Percentiles rank a stretch among this genome's conserved stretches.
Evolutionary conservation across 108 stramenopile species (phyloP).

Genomic region (Stephanodiscus triporus): DNA sequence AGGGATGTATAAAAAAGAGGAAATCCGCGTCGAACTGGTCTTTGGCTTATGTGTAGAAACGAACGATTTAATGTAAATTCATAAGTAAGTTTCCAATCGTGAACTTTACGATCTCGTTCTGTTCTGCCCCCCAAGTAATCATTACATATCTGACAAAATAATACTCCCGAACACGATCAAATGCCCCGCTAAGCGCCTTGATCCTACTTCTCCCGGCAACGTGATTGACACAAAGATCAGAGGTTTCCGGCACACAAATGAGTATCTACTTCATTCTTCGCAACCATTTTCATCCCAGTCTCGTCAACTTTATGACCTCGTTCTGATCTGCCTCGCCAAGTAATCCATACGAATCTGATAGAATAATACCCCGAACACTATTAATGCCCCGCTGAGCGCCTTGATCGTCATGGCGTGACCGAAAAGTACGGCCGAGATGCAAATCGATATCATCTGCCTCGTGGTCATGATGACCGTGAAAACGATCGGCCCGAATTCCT

Average conservation of each 20-base stretch:
- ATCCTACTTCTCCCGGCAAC: not conserved
- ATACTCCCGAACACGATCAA: not conserved
- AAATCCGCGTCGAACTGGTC: not conserved
- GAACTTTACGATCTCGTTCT: too few relatives aligned
- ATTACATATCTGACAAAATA: not conserved
- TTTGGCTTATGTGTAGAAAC: not conserved
- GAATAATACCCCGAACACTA: constrained; percentile 95
- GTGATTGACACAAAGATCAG: too few relatives aligned
- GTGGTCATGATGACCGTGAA: constrained; percentile 98
- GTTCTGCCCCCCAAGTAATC: not conserved
- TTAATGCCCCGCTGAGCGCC: constrained; percentile 77
- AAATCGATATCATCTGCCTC: constrained; percentile 95
- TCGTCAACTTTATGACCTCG: not conserved
- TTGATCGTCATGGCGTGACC: constrained; percentile 80
- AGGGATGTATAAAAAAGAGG: not conserved
- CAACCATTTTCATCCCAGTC: not conserved
- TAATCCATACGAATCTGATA: constrained; percentile 91
- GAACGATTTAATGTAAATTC: too few relatives aligned
- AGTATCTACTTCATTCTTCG: too few relatives aligned
- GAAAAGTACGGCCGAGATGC: constrained; percentile 91
- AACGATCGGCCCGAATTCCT: constrained; percentile 88
- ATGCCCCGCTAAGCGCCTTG: not conserved
- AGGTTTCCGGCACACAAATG: too few relatives aligned
- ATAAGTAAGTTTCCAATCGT: too few relatives aligned
- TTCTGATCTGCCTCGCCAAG: constrained; percentile 48